phyloP scores from a whole-genome alignment of 2,329 filamentous ascomycete species.

The Cytospora chrysosperma region DNA sequence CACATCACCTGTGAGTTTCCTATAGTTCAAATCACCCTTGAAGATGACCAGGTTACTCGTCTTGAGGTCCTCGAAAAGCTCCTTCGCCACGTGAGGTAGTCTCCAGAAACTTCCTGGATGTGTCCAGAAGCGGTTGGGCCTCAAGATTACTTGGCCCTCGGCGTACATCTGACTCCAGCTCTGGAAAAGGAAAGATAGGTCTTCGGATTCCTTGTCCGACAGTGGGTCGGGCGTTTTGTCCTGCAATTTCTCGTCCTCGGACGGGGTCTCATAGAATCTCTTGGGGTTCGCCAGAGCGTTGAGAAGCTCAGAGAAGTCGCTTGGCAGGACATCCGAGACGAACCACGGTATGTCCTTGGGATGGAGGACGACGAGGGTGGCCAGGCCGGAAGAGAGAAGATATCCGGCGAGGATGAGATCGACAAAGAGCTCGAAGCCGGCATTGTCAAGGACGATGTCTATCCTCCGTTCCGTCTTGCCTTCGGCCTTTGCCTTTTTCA shows the following conservation, averaged over 20 bases:
- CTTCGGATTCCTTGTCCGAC: slow-evolving; percentile 62
- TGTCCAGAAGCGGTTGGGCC: slow-evolving; percentile 92
- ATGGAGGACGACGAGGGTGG: slow-evolving; percentile 83
- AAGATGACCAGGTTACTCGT: slow-evolving; percentile 86
- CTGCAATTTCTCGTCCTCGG: slow-evolving; percentile 62
- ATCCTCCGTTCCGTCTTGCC: slow-evolving; percentile 65
- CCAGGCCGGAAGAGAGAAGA: slow-evolving; percentile 78
- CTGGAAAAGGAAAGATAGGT: slow-evolving; percentile 74
- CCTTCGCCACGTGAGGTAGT: slow-evolving; percentile 65
- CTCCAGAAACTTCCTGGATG: slow-evolving; percentile 85
- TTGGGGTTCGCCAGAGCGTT: slow-evolving; percentile 75
- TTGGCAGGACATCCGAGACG: slow-evolving; percentile 88
- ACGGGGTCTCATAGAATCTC: slow-evolving; percentile 72
- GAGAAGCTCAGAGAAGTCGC: slow-evolving; percentile 81
- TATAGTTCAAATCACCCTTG: slow-evolving; percentile 96
- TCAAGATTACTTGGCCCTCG: slow-evolving; percentile 79
- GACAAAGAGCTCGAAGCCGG: slow-evolving; percentile 95
- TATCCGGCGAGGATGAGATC: slow-evolving; percentile 92
- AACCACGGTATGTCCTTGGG: slow-evolving; percentile 98
- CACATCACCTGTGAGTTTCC: slow-evolving; percentile 88
- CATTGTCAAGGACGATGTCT: slow-evolving; percentile 95
- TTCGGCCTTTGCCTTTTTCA: slow-evolving; percentile 29
- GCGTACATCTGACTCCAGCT: slow-evolving; percentile 79
- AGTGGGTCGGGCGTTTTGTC: slow-evolving; percentile 61
- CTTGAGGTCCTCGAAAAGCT: slow-evolving; percentile 75